A percentile compares a stretch with the other conserved stretches of the same genome.
These are phyloP conservation scores for Botrytis sinoallii DNA, from an alignment of 2,329 filamentous ascomycete genomes.

Conservation along the genomic window DNA sequence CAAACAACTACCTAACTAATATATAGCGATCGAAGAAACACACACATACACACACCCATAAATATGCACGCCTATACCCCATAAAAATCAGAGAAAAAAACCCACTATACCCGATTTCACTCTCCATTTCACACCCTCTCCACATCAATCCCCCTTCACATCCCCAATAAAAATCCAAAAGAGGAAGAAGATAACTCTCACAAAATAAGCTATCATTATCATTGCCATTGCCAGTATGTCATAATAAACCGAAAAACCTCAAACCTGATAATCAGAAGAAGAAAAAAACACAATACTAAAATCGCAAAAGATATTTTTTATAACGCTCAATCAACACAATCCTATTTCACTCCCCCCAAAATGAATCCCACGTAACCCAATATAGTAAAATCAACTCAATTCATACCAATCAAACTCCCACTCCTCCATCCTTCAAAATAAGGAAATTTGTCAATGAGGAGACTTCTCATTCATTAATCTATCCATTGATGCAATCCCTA, in stretches of 20 bases:
- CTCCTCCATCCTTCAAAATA: background rate
- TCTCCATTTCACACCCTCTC: background rate
- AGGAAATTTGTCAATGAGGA: background rate
- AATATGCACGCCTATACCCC: background rate
- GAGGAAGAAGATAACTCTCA: background rate
- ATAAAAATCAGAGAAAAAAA: background rate
- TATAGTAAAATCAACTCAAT: background rate
- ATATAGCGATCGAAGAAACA: background rate
- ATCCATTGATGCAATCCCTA: background rate
- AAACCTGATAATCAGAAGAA: background rate
- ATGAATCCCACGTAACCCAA: background rate
- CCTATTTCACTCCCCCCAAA: background rate
- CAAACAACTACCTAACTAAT: background rate
- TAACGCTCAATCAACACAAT: background rate
- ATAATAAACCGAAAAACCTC: background rate
- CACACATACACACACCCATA: background rate
- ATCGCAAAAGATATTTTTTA: background rate
- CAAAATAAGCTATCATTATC: conserved; percentile 1
- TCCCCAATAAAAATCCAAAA: background rate
- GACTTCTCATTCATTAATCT: background rate
- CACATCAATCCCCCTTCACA: background rate
- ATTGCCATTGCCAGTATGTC: background rate
- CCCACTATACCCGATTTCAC: background rate
- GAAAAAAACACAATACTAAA: background rate
- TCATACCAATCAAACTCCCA: conserved; percentile 5